phyloP scores from a whole-genome alignment of 2,329 filamentous ascomycete genomes.

The Magnaporthales sp. region DNA sequence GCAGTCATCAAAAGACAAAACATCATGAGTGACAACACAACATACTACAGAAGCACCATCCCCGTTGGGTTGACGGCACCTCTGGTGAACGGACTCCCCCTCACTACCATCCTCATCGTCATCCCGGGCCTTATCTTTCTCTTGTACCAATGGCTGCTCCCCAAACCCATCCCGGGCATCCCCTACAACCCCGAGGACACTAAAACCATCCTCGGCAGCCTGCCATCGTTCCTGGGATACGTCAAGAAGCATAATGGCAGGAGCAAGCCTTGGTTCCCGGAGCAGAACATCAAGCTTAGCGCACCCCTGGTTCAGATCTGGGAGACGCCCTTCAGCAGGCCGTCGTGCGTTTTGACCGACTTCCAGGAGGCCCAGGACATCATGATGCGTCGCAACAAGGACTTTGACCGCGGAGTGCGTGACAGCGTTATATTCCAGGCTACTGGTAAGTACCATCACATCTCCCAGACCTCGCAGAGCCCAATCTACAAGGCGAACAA shows the following conservation, averaged over 20 bases:
- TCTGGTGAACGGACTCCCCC: background rate
- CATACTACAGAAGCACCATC: background rate
- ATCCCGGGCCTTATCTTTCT: background rate
- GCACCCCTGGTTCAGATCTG: slow-evolving; percentile 18
- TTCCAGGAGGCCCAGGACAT: slow-evolving; percentile 20
- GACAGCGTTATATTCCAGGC: background rate
- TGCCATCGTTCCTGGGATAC: background rate
- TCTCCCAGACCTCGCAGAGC: slow-evolving; percentile 16
- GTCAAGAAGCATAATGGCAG: background rate
- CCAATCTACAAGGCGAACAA: slow-evolving; percentile 18
- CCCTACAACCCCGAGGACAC: slow-evolving; percentile 5
- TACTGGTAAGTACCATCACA: slow-evolving; percentile 8
- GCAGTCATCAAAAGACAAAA: too few relatives aligned
- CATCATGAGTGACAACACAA: background rate
- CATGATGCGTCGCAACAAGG: slow-evolving; percentile 16
- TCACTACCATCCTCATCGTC: background rate
- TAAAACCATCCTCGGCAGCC: slow-evolving; percentile 2
- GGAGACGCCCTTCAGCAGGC: slow-evolving; percentile 11
- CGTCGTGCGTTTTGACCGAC: slow-evolving; percentile 17
- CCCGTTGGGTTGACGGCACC: background rate
- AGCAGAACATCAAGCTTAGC: background rate
- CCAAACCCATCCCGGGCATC: slow-evolving; percentile 5
- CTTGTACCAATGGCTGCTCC: slow-evolving; percentile 5
- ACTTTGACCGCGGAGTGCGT: slow-evolving; percentile 20
- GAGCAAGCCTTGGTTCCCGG: background rate